Percentiles rank a stretch among this genome's conserved stretches.
phyloP scores from a whole-genome alignment of 2,329 filamentous ascomycete species.

The Cercospora sp. region DNA sequence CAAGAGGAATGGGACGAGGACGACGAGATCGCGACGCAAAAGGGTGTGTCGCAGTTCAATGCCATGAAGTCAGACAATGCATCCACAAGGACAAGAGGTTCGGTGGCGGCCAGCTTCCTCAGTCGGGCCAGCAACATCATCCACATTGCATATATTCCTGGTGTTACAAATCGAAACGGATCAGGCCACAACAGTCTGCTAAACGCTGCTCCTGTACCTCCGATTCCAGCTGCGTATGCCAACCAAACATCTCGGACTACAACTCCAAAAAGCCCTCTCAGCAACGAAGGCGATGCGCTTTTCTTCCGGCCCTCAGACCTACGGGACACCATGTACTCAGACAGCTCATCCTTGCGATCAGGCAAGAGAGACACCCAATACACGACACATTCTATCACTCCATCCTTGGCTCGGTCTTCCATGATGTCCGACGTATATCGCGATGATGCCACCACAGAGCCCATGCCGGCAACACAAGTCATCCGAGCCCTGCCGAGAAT shows the following conservation, averaged over 20 bases:
- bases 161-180: constrained; percentile 82
- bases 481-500: constrained; percentile 87
- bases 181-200: constrained; percentile 49
- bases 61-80: constrained; percentile 66
- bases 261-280: constrained; percentile 57
- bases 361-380: constrained; percentile 40
- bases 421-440: constrained; percentile 94
- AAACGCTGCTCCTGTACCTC: constrained; percentile 75
- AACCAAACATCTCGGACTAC: constrained; percentile 41
- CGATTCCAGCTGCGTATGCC: constrained; percentile 65
- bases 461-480: constrained; percentile 76
- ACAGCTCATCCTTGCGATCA: constrained; percentile 57
- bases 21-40: constrained; percentile 57
- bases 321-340: constrained; percentile 87
- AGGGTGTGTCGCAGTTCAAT: constrained; percentile 53
- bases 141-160: constrained; percentile 97
- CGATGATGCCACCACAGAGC: constrained; percentile 81
- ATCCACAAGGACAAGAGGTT: constrained; percentile 75
- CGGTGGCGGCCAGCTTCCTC: constrained; percentile 91
- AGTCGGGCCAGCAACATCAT: constrained; percentile 98
- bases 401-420: constrained; percentile 53
- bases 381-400: constrained; percentile 51
- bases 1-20: constrained; percentile 57
- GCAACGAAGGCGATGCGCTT: constrained; percentile 68
- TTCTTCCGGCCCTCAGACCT: constrained; percentile 92